Conservation (phyloP, 306 rosid genomes). For the Vachellia collinsii region DNA sequence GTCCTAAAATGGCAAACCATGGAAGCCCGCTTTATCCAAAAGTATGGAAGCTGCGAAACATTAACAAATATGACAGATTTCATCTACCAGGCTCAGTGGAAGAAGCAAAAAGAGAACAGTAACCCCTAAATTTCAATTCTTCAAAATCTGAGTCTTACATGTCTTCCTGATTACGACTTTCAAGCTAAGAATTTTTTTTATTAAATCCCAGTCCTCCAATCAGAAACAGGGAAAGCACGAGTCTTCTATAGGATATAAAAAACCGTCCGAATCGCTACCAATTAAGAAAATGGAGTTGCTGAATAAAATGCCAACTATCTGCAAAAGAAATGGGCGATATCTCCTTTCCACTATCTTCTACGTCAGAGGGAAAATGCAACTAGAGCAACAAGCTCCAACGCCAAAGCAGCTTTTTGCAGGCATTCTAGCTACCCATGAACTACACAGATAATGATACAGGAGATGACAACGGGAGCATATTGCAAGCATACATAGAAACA, state of each 20-base stretch:
- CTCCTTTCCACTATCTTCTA: not conserved
- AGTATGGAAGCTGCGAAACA: not conserved
- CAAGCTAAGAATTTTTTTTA: not conserved
- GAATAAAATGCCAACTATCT: not conserved
- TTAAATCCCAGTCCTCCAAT: not conserved
- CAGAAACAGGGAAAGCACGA: not conserved
- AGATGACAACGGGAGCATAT: not conserved
- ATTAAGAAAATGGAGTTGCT: not conserved
- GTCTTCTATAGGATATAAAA: not conserved
- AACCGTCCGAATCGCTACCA: not conserved
- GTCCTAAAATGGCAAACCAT: not conserved
- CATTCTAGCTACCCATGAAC: not conserved
- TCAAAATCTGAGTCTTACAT: not conserved
- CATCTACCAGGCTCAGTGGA: not conserved
- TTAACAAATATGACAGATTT: not conserved
- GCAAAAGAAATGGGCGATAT: not conserved
- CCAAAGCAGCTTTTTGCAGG: not conserved
- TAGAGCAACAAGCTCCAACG: not conserved
- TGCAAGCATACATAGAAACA: not conserved
- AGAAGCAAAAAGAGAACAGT: not conserved
- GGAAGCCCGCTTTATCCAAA: not conserved
- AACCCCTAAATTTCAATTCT: not conserved
- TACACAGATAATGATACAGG: constrained; percentile 1
- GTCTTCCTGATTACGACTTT: not conserved
- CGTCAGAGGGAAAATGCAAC: not conserved